phyloP scores from a whole-genome alignment of 768 basidiomycete genomes.

The Boletus vermiculosoides region DNA sequence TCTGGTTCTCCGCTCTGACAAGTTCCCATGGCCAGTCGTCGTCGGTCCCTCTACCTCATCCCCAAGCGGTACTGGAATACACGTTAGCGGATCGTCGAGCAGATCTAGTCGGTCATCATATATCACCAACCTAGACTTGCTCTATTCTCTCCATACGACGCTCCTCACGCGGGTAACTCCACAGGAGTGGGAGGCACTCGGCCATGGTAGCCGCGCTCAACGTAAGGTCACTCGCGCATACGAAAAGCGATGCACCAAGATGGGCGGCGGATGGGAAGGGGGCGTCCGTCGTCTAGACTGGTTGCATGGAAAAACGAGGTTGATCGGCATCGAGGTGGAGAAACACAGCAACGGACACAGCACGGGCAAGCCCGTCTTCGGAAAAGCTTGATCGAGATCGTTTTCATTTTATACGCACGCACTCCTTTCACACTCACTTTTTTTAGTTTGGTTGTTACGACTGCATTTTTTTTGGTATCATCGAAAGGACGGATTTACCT shows the following conservation, averaged over 20 bases:
- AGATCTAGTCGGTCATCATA: slow-evolving; percentile 25
- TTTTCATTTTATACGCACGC: neutral
- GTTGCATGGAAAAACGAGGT: slow-evolving; percentile 56
- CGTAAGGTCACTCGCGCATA: slow-evolving; percentile 60
- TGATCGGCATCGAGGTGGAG: slow-evolving; percentile 62
- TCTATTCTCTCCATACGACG: slow-evolving; percentile 57
- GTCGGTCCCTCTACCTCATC: slow-evolving; percentile 39
- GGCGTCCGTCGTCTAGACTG: slow-evolving; percentile 70
- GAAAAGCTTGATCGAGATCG: slow-evolving; percentile 32
- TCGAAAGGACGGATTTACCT: neutral
- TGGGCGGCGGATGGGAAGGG: slow-evolving; percentile 67
- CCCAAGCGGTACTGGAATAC: slow-evolving; percentile 27
- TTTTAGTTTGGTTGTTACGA: neutral
- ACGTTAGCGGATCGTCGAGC: slow-evolving; percentile 24
- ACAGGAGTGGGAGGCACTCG: slow-evolving; percentile 63
- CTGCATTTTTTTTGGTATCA: slow-evolving; percentile 1
- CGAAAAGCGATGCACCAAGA: slow-evolving; percentile 56
- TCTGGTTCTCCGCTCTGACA: slow-evolving; percentile 53
- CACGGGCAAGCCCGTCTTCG: slow-evolving; percentile 51
- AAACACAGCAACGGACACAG: slow-evolving; percentile 39
- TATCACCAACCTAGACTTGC: slow-evolving; percentile 64
- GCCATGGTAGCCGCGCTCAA: slow-evolving; percentile 53
- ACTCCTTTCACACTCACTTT: neutral
- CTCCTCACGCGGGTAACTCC: slow-evolving; percentile 56
- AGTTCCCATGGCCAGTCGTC: slow-evolving; percentile 61